phyloP scores from a whole-genome alignment of 2,329 filamentous ascomycete genomes.

The Talaromyces sp. region DNA sequence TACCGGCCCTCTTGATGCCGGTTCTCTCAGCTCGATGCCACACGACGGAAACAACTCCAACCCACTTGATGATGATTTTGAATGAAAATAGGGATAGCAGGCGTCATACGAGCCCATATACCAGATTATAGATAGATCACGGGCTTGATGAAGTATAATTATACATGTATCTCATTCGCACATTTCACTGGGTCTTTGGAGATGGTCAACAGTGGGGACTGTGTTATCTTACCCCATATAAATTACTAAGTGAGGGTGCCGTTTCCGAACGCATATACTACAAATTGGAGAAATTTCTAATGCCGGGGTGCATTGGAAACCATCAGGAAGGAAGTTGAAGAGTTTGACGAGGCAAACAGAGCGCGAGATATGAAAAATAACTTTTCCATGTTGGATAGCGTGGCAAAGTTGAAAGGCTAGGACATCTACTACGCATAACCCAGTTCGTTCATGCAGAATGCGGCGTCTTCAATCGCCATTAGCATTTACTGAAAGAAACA shows the following conservation, averaged over 20 bases:
- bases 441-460: too few relatives aligned
- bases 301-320: too few relatives aligned
- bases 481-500: neutral
- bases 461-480: too few relatives aligned
- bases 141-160: conserved; percentile 5
- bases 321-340: too few relatives aligned
- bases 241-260: neutral
- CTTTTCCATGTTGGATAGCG: too few relatives aligned
- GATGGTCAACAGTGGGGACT: neutral
- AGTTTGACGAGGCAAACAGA: too few relatives aligned
- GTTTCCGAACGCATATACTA: too few relatives aligned
- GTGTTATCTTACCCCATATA: neutral
- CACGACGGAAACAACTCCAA: conserved; percentile 33
- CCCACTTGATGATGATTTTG: conserved; percentile 46
- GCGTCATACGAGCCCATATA: conserved; percentile 11
- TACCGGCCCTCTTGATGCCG: conserved; percentile 51
- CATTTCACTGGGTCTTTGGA: neutral
- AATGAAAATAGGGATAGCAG: conserved; percentile 33
- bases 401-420: too few relatives aligned
- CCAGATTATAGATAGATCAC: conserved; percentile 17
- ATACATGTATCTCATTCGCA: neutral
- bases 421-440: too few relatives aligned
- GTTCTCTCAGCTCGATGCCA: conserved; percentile 44
- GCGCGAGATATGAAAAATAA: too few relatives aligned
- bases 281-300: neutral